Evolutionary conservation across 352 stramenopile species (phyloP), one percentile per base, ranked within the genome.

Genomic region (Aphanomyces stellatus): DNA sequence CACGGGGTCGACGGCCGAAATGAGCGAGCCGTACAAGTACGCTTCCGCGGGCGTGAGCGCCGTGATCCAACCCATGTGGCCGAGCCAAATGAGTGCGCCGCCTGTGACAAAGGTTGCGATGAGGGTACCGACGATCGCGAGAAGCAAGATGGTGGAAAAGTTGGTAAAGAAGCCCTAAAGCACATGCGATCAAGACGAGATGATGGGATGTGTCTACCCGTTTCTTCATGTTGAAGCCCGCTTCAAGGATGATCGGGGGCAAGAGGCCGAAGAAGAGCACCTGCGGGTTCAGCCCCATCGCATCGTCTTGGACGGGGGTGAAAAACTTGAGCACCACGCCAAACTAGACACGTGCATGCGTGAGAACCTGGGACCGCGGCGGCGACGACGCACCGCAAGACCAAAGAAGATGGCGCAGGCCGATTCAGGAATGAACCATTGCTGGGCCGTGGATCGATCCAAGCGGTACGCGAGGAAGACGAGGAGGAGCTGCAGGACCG

Each of bases 1-100:
- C 2, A 98, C 92, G 4, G 95, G 91, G 70, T 98, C 95, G 4
- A 97, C 96, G 0, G 93, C 89, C 19, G 88, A 96, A 60, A 98
- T 96, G 3, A 98, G 72, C 17, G 90, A 79, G 19, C 92, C 91
- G 71, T 98, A 98, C 2, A 96, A 72, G 53, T 97, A 88, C 0
- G 90, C 81, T 72, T 98, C 93, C 1, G 90, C 77, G 2, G 93
- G 81, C 6, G 83, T 91, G 30, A 97, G 72, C 56, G 86, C 72
- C 24, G 93, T 96, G 69, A 89, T 84, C 10, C 87, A 35, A 0
- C 78, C 72, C 53, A 88, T 72, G 19, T 96, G 74, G 13, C 83
- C 88, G 41, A 91, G 71, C 74, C 77, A 83, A 55, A 93, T 80
- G 56, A 94, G 66, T 35, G 86, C 75, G 0, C 86, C 86, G 27